These are phyloP conservation scores for Tricholoma sp. DNA, from an alignment of 768 basidiomycete genomes.

Conservation along the genomic window DNA sequence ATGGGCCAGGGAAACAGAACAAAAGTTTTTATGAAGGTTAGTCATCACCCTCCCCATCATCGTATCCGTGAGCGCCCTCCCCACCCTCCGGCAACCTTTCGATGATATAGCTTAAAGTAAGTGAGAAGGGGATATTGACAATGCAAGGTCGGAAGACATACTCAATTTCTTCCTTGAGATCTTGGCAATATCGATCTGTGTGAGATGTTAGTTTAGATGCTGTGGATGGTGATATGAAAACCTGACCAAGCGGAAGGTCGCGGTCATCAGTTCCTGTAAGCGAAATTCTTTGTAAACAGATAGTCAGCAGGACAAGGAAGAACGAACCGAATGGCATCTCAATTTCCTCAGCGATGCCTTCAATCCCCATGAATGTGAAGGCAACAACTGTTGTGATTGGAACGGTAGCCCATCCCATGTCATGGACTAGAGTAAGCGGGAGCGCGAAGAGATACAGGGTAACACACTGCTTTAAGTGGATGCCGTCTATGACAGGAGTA, in stretches of 20 bases:
- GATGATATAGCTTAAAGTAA: conserved; percentile 55
- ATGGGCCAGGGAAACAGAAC: conserved; percentile 6
- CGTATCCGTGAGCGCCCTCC: conserved; percentile 64
- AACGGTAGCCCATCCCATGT: conserved; percentile 79
- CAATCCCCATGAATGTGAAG: conserved; percentile 91
- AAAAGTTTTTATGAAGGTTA: conserved; percentile 26
- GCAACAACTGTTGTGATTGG: conserved; percentile 84
- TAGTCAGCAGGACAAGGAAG: neutral
- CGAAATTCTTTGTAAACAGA: neutral
- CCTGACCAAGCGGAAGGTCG: conserved; percentile 72
- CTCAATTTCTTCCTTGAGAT: conserved; percentile 83
- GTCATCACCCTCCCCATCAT: conserved; percentile 81
- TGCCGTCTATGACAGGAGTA: conserved; percentile 50
- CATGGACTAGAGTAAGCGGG: conserved; percentile 79
- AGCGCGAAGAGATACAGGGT: conserved; percentile 88
- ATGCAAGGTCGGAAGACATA: conserved; percentile 31
- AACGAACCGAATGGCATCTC: conserved; percentile 88
- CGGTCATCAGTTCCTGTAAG: conserved; percentile 50
- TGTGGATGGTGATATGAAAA: neutral
- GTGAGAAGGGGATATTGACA: conserved; percentile 5
- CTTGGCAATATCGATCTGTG: conserved; percentile 77
- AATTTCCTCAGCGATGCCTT: conserved; percentile 93
- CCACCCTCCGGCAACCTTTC: conserved; percentile 71
- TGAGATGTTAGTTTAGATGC: neutral
- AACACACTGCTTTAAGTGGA: conserved; percentile 95